Evolutionary conservation across 495 filamentous ascomycete species (phyloP).

Genomic region (Bryoglossum gracile): DNA sequence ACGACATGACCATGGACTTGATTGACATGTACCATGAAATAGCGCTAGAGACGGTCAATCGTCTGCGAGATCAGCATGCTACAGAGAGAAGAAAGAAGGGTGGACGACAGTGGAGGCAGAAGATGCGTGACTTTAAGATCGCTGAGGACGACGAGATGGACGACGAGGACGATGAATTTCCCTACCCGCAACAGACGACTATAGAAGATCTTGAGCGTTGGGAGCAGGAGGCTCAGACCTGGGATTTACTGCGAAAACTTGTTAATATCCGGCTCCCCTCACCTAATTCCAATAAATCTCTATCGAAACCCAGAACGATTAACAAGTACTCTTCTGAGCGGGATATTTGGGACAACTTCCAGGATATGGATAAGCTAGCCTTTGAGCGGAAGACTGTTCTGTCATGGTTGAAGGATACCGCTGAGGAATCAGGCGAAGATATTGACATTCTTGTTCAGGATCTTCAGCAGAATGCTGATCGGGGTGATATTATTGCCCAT

Average conservation of each 20-base stretch:
- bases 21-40: constrained; percentile 23
- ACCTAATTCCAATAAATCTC: constrained; percentile 2
- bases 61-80: constrained; percentile 23
- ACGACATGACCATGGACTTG: constrained; percentile 24
- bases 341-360: constrained; percentile 57
- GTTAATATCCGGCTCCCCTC: constrained; percentile 43
- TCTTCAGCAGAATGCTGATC: constrained; percentile 60
- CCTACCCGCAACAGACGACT: constrained; percentile 12
- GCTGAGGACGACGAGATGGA: constrained; percentile 19
- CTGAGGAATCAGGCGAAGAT: constrained; percentile 50
- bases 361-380: constrained; percentile 58
- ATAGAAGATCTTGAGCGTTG: constrained; percentile 42
- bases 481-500: constrained; percentile 60
- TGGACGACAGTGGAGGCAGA: constrained; percentile 14
- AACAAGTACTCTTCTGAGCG: constrained; percentile 54
- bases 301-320: constrained; percentile 25
- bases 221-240: constrained; percentile 74
- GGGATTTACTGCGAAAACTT: constrained; percentile 68
- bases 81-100: constrained; percentile 14
- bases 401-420: constrained; percentile 66
- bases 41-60: constrained; percentile 24
- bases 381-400: constrained; percentile 61
- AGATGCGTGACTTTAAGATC: constrained; percentile 20
- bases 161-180: constrained; percentile 18
- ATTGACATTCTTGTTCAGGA: constrained; percentile 70